Evolutionary conservation across 2,329 filamentous ascomycete species (phyloP).

Genomic region (Trichophyton benhamiae): DNA sequence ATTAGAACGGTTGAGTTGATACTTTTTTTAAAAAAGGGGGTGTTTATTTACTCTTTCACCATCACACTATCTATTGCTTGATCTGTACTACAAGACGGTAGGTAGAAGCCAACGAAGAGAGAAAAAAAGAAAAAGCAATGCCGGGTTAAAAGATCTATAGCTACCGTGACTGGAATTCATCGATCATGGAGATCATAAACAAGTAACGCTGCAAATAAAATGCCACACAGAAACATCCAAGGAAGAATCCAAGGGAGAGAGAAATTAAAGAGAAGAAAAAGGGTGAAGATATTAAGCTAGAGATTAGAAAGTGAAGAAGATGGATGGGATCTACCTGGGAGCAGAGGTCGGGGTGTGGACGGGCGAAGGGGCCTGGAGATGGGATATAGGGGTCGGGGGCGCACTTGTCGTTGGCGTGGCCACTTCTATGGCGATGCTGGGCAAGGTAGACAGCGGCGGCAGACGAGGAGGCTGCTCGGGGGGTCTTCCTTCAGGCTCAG

Average conservation of each 20-base stretch:
- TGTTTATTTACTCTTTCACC: too few species aligned
- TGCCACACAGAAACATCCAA: background rate
- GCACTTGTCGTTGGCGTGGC: constrained; percentile 15
- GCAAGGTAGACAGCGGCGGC: constrained; percentile 12
- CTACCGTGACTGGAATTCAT: too few species aligned
- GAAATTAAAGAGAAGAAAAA: background rate
- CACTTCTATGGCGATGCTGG: constrained; percentile 18
- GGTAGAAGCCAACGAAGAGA: too few species aligned
- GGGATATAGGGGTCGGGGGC: constrained; percentile 15
- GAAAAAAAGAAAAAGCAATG: background rate
- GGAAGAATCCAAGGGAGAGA: background rate
- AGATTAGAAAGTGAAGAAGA: background rate
- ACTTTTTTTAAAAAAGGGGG: background rate
- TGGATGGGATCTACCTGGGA: background rate
- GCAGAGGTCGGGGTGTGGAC: background rate
- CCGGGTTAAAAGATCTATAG: background rate
- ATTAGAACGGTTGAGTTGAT: background rate
- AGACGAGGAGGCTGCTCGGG: constrained; percentile 3
- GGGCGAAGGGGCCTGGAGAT: background rate
- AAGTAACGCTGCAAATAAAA: background rate
- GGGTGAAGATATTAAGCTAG: background rate
- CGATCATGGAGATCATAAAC: background rate
- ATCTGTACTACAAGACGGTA: too few species aligned
- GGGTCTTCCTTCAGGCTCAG: background rate
- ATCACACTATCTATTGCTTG: too few species aligned